A percentile compares a stretch with the other conserved stretches of the same genome.
phyloP scores from a whole-genome alignment of 2,329 filamentous ascomycete species.

The Lasiodiplodia theobromae region DNA sequence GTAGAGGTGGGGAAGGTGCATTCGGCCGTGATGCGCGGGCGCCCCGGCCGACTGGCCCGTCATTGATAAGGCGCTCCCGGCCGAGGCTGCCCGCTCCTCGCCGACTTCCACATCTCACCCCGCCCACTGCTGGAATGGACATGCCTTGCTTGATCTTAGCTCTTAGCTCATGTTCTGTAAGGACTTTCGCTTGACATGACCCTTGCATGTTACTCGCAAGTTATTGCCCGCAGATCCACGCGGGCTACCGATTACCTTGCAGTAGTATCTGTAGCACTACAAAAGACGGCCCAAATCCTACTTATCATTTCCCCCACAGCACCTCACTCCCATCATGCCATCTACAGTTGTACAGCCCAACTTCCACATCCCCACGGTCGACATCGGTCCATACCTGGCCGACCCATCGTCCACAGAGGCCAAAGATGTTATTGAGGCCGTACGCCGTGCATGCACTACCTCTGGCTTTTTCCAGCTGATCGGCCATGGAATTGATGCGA shows the following conservation, averaged over 20 bases:
- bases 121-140: not conserved
- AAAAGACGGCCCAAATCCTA: not conserved
- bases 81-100: slow-evolving; percentile 18
- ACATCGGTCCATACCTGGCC: slow-evolving; percentile 15
- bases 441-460: slow-evolving; percentile 17
- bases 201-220: no score
- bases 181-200: not conserved
- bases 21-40: slow-evolving; percentile 5
- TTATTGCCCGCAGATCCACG: not conserved
- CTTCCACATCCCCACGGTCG: slow-evolving; percentile 20
- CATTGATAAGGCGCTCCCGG: slow-evolving; percentile 19
- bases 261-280: not conserved
- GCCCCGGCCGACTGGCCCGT: not conserved
- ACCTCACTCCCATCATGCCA: slow-evolving; percentile 1
- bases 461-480: slow-evolving; percentile 26
- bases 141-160: not conserved
- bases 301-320: not conserved
- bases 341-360: not conserved
- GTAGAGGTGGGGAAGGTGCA: slow-evolving; percentile 4
- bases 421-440: slow-evolving; percentile 3
- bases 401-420: slow-evolving; percentile 8
- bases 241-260: not conserved
- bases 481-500: slow-evolving; percentile 12
- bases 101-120: not conserved
- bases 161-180: not conserved